Base-by-base conservation (phyloP, 2,329 filamentous ascomycete genomes). In the Xylariomycetidae sp. region DNA sequence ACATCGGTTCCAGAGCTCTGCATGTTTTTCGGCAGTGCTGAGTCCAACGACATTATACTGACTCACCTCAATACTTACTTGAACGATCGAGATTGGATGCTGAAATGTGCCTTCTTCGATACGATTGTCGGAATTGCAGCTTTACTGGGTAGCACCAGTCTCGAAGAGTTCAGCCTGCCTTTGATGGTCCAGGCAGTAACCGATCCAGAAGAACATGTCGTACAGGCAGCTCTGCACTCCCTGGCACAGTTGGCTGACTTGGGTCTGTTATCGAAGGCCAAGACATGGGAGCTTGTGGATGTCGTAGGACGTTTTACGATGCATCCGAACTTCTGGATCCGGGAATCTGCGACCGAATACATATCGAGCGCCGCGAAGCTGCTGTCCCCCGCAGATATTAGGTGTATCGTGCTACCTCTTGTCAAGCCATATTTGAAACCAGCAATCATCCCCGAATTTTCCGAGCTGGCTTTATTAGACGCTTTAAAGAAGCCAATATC, bases 1-100 rank as follows among this genome's bases (percentile, higher is more conserved):
- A 84, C 84, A 7, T 97, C 92, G 6, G 89, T 98, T 0, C 84
- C 89, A 0, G 86, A 88, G 42, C 70, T 98, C 2, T 98, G 92
- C 56, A 80, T 96, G 46, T 97, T 98, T 60, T 97, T 98, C 47
- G 88, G 88, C 3, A 89, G 85, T 40, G 75, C 82, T n/a, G 84
- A 88, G 52, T 85, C 90, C 1, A 96, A 94, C 56, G 92, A 98
- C 54, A 87, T 98, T n/a, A 81, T 98, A 12, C 67, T 98, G 15
- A 94, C 88, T 19, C 92, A 98, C 62, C 69, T 98, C 17, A 97
- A 97, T 54, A 98, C 92, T 0, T 98, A 98, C 51, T 66, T 98
- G 7, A 98, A 98, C 47, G 92, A 97, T 50, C 80, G 84, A 26
- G 89, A 98, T 56, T 98, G 92, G 92, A 88, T 88, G 57, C 66